These are phyloP conservation scores for Citrus glauca DNA, from an alignment of 345 rosid species.

Conservation along the genomic window DNA sequence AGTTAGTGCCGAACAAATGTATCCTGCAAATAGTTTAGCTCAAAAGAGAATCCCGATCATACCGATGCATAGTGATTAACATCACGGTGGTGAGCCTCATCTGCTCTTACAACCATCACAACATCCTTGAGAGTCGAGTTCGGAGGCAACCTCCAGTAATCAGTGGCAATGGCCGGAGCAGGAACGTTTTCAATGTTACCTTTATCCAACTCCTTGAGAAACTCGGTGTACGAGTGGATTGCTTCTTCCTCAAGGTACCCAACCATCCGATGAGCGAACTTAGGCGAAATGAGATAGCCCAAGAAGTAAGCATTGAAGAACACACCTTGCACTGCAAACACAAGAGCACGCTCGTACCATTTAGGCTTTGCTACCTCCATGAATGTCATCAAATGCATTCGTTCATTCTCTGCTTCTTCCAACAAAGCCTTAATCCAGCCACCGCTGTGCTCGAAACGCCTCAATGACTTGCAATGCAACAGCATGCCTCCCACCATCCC, in stretches of 20 bases:
- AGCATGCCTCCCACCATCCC: slow-evolving; percentile 86
- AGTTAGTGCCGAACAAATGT: too few species aligned
- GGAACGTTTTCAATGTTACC: slow-evolving; percentile 75
- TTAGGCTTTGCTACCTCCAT: slow-evolving; percentile 71
- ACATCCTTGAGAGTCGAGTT: slow-evolving; percentile 64
- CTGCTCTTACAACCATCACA: slow-evolving; percentile 62
- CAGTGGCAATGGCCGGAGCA: slow-evolving; percentile 76
- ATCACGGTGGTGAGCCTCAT: slow-evolving; percentile 85
- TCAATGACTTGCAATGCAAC: slow-evolving; percentile 68
- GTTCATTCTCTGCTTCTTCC: slow-evolving; percentile 86
- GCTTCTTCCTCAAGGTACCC: slow-evolving; percentile 92
- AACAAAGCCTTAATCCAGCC: slow-evolving; percentile 79
- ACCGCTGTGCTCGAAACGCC: slow-evolving; percentile 73
- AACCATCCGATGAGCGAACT: slow-evolving; percentile 73
- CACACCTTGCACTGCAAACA: slow-evolving; percentile 63
- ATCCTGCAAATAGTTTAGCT: not conserved
- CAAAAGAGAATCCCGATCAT: slow-evolving; percentile 1
- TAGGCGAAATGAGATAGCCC: slow-evolving; percentile 66
- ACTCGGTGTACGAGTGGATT: slow-evolving; percentile 73
- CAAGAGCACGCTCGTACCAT: slow-evolving; percentile 80
- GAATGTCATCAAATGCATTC: slow-evolving; percentile 91
- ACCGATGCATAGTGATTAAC: slow-evolving; percentile 87
- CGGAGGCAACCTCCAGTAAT: slow-evolving; percentile 71
- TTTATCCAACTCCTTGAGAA: slow-evolving; percentile 73
- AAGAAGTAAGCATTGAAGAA: slow-evolving; percentile 80